A percentile compares a stretch with the other conserved stretches of the same genome.
Conservation (phyloP, 306 rosid genomes). For the Lithocarpus polystachyus region DNA sequence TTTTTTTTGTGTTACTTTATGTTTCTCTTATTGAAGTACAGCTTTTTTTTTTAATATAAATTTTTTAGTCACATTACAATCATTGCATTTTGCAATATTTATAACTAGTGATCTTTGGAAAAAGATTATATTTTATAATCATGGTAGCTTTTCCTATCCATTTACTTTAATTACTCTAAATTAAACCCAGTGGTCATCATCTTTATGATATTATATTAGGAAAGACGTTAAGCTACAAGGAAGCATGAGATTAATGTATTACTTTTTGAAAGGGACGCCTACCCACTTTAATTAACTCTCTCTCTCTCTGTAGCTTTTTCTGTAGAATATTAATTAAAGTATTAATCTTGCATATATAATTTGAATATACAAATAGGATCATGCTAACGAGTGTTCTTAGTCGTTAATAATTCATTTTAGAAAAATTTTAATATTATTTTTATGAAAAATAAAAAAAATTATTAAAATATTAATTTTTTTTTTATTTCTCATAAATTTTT, state of each 20-base stretch:
- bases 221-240: neutral
- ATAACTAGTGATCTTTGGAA: neutral
- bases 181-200: neutral
- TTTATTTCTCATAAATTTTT: too few relatives aligned
- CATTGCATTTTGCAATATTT: neutral
- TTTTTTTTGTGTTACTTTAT: neutral
- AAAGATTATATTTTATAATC: neutral
- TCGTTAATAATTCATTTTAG: too few relatives aligned
- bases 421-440: too few relatives aligned
- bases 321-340: too few relatives aligned
- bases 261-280: constrained; percentile 23
- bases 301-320: neutral
- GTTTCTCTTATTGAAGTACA: neutral
- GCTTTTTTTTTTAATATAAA: neutral
- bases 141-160: neutral
- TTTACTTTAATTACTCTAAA: neutral
- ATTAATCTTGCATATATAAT: too few relatives aligned
- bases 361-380: too few relatives aligned
- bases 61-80: constrained; percentile 3
- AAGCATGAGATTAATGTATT: constrained; percentile 8
- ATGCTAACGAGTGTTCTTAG: too few relatives aligned
- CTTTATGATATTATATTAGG: neutral
- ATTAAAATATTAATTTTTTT: too few relatives aligned
- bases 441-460: too few relatives aligned
- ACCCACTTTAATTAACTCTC: constrained; percentile 13